These are phyloP conservation scores for Mucor saturninus DNA, from an alignment of 371 early-diverging fungal species.

Conservation along the genomic window DNA sequence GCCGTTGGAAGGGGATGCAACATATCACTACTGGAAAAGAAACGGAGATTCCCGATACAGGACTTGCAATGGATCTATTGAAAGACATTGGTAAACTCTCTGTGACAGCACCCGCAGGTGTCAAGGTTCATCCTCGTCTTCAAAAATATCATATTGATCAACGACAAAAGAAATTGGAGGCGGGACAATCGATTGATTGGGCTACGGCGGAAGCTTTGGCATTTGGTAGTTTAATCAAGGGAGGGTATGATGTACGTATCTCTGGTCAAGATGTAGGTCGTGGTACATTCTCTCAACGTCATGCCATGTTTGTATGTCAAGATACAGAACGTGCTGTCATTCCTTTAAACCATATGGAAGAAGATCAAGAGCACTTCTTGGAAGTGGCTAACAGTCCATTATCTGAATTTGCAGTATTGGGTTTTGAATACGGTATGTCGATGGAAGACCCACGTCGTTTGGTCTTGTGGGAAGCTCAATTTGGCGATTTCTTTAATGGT, in stretches of 20 bases:
- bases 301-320: constrained; percentile 90
- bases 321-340: constrained; percentile 74
- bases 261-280: constrained; percentile 98
- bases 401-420: constrained; percentile 94
- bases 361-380: constrained; percentile 37
- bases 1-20: constrained; percentile 73
- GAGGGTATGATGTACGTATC: constrained; percentile 88
- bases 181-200: constrained; percentile 90
- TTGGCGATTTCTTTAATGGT: constrained; percentile 97
- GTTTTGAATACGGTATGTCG: constrained; percentile 94
- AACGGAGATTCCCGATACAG: constrained; percentile 51
- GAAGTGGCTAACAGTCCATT: constrained; percentile 91
- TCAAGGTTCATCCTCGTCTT: constrained; percentile 84
- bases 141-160: constrained; percentile 88
- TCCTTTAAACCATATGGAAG: constrained; percentile 80
- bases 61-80: constrained; percentile 62
- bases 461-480: constrained; percentile 97
- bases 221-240: constrained; percentile 84
- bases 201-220: constrained; percentile 96
- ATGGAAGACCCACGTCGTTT: constrained; percentile 84
- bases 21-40: constrained; percentile 32
- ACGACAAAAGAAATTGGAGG: constrained; percentile 70
- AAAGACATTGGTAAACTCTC: constrained; percentile 73
- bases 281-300: constrained; percentile 97
- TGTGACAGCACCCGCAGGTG: constrained; percentile 67